Evolutionary conservation across 768 basidiomycete species (phyloP).

Genomic region (Mycena crocata): DNA sequence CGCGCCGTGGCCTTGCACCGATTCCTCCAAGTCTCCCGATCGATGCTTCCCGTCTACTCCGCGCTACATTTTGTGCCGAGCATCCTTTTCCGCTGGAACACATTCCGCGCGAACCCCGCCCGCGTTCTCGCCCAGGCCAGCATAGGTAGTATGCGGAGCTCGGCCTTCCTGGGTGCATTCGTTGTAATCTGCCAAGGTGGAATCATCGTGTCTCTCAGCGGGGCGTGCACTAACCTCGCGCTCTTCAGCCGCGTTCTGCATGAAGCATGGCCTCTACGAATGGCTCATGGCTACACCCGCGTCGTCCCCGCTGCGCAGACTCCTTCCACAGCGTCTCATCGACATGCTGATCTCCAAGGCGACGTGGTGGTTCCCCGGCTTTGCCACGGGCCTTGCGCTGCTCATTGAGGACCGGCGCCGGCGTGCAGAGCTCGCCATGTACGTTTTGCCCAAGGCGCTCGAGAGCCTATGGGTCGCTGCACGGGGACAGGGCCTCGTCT

Average conservation of each 20-base stretch:
- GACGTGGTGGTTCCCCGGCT: conserved; percentile 81
- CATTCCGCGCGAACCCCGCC: conserved; percentile 74
- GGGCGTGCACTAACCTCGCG: background rate
- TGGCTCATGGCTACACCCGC: conserved; percentile 51
- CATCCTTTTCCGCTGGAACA: conserved; percentile 81
- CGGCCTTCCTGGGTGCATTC: conserved; percentile 87
- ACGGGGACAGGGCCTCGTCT: conserved; percentile 80
- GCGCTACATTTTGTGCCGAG: conserved; percentile 91
- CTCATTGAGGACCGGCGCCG: conserved; percentile 90
- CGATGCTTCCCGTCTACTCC: conserved; percentile 87
- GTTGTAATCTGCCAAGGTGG: conserved; percentile 85
- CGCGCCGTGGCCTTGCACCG: conserved; percentile 70
- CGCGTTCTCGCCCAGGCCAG: conserved; percentile 73
- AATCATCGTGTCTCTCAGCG: conserved; percentile 35
- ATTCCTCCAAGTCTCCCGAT: conserved; percentile 84
- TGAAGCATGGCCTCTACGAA: conserved; percentile 69
- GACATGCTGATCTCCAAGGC: conserved; percentile 73
- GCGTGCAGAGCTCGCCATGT: conserved; percentile 94
- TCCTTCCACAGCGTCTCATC: conserved; percentile 59
- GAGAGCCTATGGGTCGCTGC: conserved; percentile 92
- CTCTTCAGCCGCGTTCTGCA: conserved; percentile 68
- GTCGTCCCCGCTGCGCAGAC: conserved; percentile 48
- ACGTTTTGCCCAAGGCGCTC: conserved; percentile 87
- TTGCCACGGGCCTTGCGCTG: conserved; percentile 79
- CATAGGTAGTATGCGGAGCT: conserved; percentile 83